phyloP scores from a whole-genome alignment of 805 yeast species.

The Sugiyamaella boreocaroliniensis region DNA sequence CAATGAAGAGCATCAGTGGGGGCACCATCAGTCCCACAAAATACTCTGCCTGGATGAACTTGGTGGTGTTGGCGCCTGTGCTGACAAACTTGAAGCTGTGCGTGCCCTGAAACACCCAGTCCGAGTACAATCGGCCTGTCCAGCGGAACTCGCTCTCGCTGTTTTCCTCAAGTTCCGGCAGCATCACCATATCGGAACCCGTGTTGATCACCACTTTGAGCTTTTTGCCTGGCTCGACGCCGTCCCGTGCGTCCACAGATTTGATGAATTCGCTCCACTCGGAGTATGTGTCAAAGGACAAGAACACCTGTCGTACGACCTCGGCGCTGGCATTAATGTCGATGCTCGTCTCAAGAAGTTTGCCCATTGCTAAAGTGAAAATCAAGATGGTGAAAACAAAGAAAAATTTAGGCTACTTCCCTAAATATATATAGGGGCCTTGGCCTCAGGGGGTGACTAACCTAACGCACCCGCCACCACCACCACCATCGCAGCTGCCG shows the following conservation, averaged over 20 bases:
- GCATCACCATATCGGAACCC: background rate
- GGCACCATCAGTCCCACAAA: background rate
- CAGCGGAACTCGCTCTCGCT: background rate
- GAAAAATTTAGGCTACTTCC: background rate
- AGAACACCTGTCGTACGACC: constrained; percentile 5
- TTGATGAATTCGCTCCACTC: constrained; percentile 4
- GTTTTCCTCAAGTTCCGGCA: constrained; percentile 2
- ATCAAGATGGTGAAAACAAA: background rate
- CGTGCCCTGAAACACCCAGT: constrained; percentile 3
- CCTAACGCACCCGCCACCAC: too few species aligned
- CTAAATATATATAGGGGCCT: too few species aligned
- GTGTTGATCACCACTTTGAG: background rate
- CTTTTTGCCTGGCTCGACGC: background rate
- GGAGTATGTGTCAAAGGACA: constrained; percentile 4
- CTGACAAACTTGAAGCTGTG: constrained; percentile 5
- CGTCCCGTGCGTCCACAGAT: background rate
- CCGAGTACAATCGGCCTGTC: background rate
- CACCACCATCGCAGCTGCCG: too few species aligned
- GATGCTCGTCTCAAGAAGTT: background rate
- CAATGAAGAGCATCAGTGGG: background rate
- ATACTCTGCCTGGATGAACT: background rate
- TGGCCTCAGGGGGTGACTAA: too few species aligned
- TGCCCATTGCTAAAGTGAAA: background rate
- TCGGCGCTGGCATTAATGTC: constrained; percentile 6
- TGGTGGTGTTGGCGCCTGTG: background rate